These are phyloP conservation scores for Sedum album DNA, from an alignment of 164 flowering plant species.

Conservation along the genomic window DNA sequence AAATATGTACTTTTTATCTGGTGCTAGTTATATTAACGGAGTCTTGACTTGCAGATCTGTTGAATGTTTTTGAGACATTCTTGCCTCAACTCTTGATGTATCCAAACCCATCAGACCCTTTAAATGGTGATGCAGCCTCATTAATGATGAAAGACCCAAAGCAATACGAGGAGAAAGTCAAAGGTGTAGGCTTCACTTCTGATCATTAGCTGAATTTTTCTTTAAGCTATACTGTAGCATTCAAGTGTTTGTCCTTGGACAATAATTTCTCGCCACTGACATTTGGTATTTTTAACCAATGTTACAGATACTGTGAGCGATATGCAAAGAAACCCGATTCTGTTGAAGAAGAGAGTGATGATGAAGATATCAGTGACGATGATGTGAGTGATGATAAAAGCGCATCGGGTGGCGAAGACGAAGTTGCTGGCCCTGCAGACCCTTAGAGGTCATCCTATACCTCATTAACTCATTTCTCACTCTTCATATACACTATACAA, in stretches of 20 bases:
- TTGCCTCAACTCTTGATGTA: conserved; percentile 79
- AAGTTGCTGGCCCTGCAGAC: conserved; percentile 31
- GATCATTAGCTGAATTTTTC: background rate
- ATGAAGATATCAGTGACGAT: conserved; percentile 19
- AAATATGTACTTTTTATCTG: too few species aligned
- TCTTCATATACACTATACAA: background rate
- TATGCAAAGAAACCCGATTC: conserved; percentile 12
- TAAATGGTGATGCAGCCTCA: conserved; percentile 74
- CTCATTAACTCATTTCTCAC: background rate
- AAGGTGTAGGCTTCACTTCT: conserved; percentile 27
- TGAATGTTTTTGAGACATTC: conserved; percentile 60
- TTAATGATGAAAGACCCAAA: conserved; percentile 59
- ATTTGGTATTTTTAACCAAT: background rate
- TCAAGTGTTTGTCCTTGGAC: background rate
- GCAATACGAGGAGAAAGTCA: conserved; percentile 62
- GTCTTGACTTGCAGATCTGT: conserved; percentile 7
- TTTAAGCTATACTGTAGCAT: background rate
- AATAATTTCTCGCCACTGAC: background rate
- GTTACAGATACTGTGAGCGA: conserved; percentile 27
- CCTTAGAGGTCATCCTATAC: conserved; percentile 10
- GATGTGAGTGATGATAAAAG: conserved; percentile 22
- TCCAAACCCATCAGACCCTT: conserved; percentile 73
- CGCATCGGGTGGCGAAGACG: conserved; percentile 28
- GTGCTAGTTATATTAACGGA: background rate
- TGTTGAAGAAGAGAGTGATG: conserved; percentile 18